Conservation (phyloP, 2,329 filamentous ascomycete genomes). For the Trichophyton equinum region DNA sequence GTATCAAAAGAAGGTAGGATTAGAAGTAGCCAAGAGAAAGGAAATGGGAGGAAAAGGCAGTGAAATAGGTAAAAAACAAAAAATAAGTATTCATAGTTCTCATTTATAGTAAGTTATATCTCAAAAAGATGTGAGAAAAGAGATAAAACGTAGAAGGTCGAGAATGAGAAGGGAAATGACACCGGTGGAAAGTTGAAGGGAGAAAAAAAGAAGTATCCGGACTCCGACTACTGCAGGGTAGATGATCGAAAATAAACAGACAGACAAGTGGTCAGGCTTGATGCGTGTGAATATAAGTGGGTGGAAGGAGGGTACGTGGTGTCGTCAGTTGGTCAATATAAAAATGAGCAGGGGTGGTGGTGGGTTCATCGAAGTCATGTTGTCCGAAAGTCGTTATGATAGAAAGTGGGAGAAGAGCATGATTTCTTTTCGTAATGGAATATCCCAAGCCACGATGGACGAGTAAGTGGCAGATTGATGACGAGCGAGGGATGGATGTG, state of each 20-base stretch:
- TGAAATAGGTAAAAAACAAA: conserved; percentile 3
- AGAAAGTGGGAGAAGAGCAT: not conserved
- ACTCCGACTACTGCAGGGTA: not conserved
- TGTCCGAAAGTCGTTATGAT: not conserved
- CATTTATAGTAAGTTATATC: conserved; percentile 6
- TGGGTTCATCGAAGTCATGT: conserved; percentile 1
- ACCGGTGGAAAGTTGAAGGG: not conserved
- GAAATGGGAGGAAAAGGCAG: conserved; percentile 5
- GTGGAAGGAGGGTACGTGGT: not conserved
- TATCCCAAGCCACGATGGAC: not conserved
- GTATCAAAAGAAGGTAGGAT: no score
- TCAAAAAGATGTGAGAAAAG: not conserved
- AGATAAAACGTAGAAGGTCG: no score
- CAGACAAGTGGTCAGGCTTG: not conserved
- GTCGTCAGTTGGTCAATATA: not conserved
- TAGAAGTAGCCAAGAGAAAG: no score
- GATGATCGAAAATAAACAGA: not conserved
- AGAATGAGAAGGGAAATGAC: not conserved
- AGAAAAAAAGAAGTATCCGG: not conserved
- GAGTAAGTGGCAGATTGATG: not conserved
- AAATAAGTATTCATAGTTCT: conserved; percentile 8
- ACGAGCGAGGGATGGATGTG: not conserved
- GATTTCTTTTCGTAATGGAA: not conserved
- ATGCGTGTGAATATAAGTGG: not conserved
- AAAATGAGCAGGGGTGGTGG: not conserved